Percentiles rank a stretch among this genome's conserved stretches.
Evolutionary conservation across 495 filamentous ascomycete genomes (phyloP).

Genomic region (Articulospora tetracladia): DNA sequence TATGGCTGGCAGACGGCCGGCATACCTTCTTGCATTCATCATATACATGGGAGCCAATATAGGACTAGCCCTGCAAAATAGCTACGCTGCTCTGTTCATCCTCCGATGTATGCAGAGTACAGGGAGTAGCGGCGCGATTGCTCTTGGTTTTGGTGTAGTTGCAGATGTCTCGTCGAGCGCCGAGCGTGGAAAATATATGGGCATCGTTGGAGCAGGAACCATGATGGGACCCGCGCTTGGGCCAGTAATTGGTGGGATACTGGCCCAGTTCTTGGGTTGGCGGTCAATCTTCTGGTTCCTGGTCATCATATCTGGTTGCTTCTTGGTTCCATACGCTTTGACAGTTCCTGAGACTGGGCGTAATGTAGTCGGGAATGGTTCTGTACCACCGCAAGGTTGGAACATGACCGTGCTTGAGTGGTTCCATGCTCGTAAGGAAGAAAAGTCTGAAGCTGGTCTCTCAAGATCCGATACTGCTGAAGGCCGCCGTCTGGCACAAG

Average conservation of each 20-base stretch:
- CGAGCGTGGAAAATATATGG: constrained; percentile 60
- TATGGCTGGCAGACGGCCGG: constrained; percentile 52
- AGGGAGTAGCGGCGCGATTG: constrained; percentile 54
- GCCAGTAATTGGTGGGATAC: constrained; percentile 61
- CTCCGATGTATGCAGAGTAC: constrained; percentile 60
- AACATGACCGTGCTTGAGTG: constrained; percentile 48
- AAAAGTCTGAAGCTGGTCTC: constrained; percentile 19
- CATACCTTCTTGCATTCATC: constrained; percentile 52
- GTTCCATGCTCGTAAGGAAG: constrained; percentile 30
- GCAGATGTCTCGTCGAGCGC: constrained; percentile 56
- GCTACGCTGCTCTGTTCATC: constrained; percentile 56
- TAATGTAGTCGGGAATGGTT: constrained; percentile 70
- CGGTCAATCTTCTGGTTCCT: constrained; percentile 73
- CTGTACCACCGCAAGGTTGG: constrained; percentile 48
- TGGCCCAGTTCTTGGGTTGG: constrained; percentile 65
- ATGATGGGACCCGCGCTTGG: constrained; percentile 33
- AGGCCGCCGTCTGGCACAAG: constrained; percentile 22
- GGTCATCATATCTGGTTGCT: constrained; percentile 51
- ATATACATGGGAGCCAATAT: constrained; percentile 62
- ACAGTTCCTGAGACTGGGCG: constrained; percentile 65
- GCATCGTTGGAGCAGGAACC: constrained; percentile 44
- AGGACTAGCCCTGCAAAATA: constrained; percentile 56
- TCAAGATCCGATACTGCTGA: constrained; percentile 15
- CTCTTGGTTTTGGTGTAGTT: constrained; percentile 56
- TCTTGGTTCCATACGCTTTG: constrained; percentile 48